phyloP scores from a whole-genome alignment of 2,329 filamentous ascomycete genomes.

The Penicillium polonicum region DNA sequence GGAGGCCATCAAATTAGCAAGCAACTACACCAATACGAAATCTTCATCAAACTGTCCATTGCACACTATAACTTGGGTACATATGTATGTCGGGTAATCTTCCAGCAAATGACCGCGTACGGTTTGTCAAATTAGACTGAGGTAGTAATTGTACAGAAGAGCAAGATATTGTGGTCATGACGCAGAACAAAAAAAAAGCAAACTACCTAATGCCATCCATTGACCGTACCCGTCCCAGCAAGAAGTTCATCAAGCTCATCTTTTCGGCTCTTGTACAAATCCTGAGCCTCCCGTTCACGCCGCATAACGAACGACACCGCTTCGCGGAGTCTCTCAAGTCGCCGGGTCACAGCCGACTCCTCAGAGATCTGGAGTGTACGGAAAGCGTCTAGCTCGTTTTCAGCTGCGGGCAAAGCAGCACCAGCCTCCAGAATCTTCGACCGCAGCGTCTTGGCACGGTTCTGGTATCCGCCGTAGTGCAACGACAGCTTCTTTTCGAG shows the following conservation, averaged over 20 bases:
- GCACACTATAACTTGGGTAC: background rate
- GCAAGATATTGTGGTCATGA: slow-evolving; percentile 6
- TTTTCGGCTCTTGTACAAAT: slow-evolving; percentile 71
- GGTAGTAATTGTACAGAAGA: slow-evolving; percentile 10
- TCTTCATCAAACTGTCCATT: background rate
- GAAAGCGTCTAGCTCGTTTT: slow-evolving; percentile 70
- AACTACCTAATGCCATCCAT: slow-evolving; percentile 40
- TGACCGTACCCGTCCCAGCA: slow-evolving; percentile 33
- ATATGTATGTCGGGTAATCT: background rate
- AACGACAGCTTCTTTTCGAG: slow-evolving; percentile 90
- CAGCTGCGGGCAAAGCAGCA: slow-evolving; percentile 71
- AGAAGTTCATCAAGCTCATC: slow-evolving; percentile 71
- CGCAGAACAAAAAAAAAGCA: slow-evolving; percentile 7
- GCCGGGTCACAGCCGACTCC: slow-evolving; percentile 68
- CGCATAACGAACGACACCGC: slow-evolving; percentile 78
- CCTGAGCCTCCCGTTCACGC: slow-evolving; percentile 87
- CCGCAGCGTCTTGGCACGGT: slow-evolving; percentile 75
- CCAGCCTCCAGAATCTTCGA: slow-evolving; percentile 76
- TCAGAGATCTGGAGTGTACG: slow-evolving; percentile 75
- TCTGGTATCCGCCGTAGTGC: slow-evolving; percentile 85
- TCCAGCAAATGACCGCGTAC: background rate
- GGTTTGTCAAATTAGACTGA: slow-evolving; percentile 8
- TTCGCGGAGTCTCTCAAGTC: slow-evolving; percentile 73
- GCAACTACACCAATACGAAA: background rate
- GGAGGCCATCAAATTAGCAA: background rate